These are phyloP conservation scores for Bimuria novae-zelandiae DNA, from an alignment of 2,329 filamentous ascomycete genomes.

Conservation along the genomic window DNA sequence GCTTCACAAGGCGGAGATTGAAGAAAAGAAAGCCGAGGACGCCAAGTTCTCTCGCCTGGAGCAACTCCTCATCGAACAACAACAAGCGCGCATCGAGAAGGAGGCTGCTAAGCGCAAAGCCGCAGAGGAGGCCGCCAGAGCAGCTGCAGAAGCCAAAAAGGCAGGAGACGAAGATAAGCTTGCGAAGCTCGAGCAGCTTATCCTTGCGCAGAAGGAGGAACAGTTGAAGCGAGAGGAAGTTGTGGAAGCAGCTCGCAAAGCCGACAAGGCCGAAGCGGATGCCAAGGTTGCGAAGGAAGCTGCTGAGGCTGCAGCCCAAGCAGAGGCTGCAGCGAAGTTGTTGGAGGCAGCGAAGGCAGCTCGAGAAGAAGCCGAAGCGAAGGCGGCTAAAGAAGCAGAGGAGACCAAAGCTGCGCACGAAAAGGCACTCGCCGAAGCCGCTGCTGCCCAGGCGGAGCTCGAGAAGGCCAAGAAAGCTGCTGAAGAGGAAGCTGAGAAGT, in stretches of 20 bases:
- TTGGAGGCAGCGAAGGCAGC: slow-evolving; percentile 34
- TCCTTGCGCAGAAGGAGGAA: slow-evolving; percentile 43
- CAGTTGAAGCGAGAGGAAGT: slow-evolving; percentile 28
- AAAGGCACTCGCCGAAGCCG: slow-evolving; percentile 53
- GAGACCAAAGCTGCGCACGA: slow-evolving; percentile 54
- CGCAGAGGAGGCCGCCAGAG: slow-evolving; percentile 32
- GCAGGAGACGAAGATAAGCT: slow-evolving; percentile 38
- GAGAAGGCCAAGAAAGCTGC: slow-evolving; percentile 55
- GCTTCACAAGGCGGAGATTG: slow-evolving; percentile 24
- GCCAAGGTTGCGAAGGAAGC: slow-evolving; percentile 57
- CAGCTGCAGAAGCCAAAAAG: slow-evolving; percentile 28
- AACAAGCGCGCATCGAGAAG: slow-evolving; percentile 43
- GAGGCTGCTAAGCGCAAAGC: slow-evolving; percentile 42
- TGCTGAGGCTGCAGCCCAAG: slow-evolving; percentile 50
- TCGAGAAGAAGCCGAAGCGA: slow-evolving; percentile 33
- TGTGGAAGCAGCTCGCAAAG: slow-evolving; percentile 34
- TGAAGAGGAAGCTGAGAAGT: slow-evolving; percentile 47
- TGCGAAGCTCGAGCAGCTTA: slow-evolving; percentile 38
- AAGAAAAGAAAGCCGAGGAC: slow-evolving; percentile 39
- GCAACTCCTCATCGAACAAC: slow-evolving; percentile 40
- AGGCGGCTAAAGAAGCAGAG: slow-evolving; percentile 36
- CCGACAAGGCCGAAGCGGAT: slow-evolving; percentile 55
- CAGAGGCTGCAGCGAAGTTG: slow-evolving; percentile 28
- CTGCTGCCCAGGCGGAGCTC: slow-evolving; percentile 50
- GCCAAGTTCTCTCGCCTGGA: slow-evolving; percentile 45